phyloP scores from a whole-genome alignment of 176 grass and related monocot species.

The Oryza glaberrima region DNA sequence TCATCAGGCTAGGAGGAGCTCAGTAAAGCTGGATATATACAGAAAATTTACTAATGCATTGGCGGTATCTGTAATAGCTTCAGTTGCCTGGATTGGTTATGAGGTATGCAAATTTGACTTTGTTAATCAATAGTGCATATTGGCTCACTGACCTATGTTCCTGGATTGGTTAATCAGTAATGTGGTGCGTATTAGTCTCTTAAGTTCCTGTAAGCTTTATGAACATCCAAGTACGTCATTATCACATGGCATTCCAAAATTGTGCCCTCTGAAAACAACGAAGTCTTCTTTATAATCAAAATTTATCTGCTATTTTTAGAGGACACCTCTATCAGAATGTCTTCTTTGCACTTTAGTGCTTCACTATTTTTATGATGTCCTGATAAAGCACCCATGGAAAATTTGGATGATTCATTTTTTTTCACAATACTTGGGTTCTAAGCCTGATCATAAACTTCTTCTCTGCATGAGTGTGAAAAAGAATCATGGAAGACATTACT shows the following conservation, averaged over 20 bases:
- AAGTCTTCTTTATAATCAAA: constrained; percentile 2
- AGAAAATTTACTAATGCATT: constrained; percentile 95
- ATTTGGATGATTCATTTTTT: background rate
- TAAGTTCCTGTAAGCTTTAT: constrained; percentile 25
- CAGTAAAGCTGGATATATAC: constrained; percentile 93
- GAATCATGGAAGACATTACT: background rate
- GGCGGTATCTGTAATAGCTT: constrained; percentile 85
- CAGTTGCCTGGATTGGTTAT: constrained; percentile 97
- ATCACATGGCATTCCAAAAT: background rate
- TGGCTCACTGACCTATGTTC: background rate
- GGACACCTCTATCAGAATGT: background rate
- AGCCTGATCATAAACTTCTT: background rate
- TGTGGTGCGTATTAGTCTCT: background rate
- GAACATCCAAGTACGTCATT: background rate
- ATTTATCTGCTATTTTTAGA: background rate
- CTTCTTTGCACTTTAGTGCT: background rate
- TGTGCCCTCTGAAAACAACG: background rate
- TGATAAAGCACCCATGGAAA: background rate
- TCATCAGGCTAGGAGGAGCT: constrained; percentile 81
- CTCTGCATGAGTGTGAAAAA: background rate
- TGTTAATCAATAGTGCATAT: background rate
- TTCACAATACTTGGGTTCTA: background rate
- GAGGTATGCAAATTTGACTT: constrained; percentile 62
- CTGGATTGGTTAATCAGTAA: background rate
- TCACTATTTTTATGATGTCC: background rate